Conservation (phyloP, 2,329 filamentous ascomycete genomes). For the Diaporthe citri region DNA sequence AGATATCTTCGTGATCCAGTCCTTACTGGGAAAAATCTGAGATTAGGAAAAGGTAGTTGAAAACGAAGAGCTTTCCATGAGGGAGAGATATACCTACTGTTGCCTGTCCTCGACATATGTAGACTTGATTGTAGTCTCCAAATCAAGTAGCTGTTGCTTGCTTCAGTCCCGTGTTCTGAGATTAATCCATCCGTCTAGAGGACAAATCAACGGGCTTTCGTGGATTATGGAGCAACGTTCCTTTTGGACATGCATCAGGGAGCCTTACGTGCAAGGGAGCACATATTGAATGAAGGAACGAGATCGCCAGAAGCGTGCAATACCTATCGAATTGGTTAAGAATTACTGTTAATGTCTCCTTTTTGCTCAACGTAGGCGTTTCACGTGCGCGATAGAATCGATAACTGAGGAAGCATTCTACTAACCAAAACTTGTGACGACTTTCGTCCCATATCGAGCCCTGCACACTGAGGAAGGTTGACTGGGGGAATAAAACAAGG, state of each 20-base stretch:
- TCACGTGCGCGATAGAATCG: background rate
- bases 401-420: too few species aligned
- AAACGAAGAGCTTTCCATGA: background rate
- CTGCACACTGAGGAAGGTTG: background rate
- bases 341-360: background rate
- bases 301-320: too few species aligned
- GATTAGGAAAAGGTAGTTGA: background rate
- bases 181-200: background rate
- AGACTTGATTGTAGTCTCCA: background rate
- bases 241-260: background rate
- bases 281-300: too few species aligned
- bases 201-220: too few species aligned
- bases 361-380: background rate
- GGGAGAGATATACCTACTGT: background rate
- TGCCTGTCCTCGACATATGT: background rate
- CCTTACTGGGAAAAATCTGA: background rate
- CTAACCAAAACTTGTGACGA: background rate
- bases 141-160: background rate
- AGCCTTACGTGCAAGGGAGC: background rate
- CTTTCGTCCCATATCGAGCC: background rate
- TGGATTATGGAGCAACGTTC: too few species aligned
- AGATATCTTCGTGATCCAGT: constrained; percentile 30
- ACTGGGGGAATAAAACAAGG: background rate
- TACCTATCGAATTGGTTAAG: background rate
- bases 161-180: background rate